These are phyloP conservation scores for Leccinum subgranulosum DNA, from an alignment of 768 basidiomycete genomes.

Conservation along the genomic window DNA sequence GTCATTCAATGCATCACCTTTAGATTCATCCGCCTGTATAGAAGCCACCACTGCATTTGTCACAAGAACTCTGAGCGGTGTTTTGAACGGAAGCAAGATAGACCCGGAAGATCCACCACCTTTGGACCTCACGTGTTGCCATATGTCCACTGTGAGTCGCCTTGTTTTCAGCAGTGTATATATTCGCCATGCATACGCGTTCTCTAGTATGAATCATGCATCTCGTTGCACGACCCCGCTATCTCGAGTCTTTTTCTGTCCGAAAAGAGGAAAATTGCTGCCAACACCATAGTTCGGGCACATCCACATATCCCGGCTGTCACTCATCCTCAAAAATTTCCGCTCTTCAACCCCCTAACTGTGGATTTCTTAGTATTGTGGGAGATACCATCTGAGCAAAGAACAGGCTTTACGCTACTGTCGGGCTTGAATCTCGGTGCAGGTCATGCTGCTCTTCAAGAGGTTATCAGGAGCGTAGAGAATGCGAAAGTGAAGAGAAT, in stretches of 20 bases:
- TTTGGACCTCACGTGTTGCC: slow-evolving; percentile 49
- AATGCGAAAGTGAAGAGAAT: slow-evolving; percentile 67
- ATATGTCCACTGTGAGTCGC: slow-evolving; percentile 43
- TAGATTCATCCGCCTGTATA: slow-evolving; percentile 36
- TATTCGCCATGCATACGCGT: not conserved
- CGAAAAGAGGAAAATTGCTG: slow-evolving; percentile 43
- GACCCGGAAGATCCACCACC: slow-evolving; percentile 47
- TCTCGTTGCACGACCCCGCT: slow-evolving; percentile 20
- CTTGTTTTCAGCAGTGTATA: not conserved
- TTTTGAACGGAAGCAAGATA: slow-evolving; percentile 48
- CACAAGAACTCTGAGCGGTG: slow-evolving; percentile 42
- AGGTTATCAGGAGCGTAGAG: slow-evolving; percentile 58
- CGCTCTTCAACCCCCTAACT: slow-evolving; percentile 70
- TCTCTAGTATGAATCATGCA: slow-evolving; percentile 10
- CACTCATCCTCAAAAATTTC: slow-evolving; percentile 63
- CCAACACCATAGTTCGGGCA: slow-evolving; percentile 34
- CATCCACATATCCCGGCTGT: slow-evolving; percentile 57
- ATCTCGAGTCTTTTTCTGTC: slow-evolving; percentile 46
- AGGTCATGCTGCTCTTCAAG: slow-evolving; percentile 59
- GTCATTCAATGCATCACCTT: slow-evolving; percentile 40
- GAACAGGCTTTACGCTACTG: slow-evolving; percentile 59
- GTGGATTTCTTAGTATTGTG: slow-evolving; percentile 78
- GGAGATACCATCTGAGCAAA: slow-evolving; percentile 58
- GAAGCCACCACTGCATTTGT: slow-evolving; percentile 50
- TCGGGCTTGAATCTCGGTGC: slow-evolving; percentile 66